Percentiles rank a stretch among this genome's conserved stretches.
phyloP scores from a whole-genome alignment of 768 basidiomycete genomes.

The Russula sp. region DNA sequence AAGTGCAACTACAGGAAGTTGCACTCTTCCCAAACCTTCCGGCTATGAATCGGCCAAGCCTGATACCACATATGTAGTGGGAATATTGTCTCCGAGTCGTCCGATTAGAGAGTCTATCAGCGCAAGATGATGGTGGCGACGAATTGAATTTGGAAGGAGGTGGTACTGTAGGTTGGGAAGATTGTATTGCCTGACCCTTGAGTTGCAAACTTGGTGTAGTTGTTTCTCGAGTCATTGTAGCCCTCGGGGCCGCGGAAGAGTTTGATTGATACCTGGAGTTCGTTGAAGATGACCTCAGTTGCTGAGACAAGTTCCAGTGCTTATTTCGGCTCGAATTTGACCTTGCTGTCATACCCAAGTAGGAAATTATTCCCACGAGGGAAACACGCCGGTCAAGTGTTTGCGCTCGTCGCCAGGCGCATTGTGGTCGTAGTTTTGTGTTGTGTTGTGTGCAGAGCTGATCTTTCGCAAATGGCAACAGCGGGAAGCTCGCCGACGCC shows the following conservation, averaged over 20 bases:
- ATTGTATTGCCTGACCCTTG: not conserved
- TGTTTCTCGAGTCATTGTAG: not conserved
- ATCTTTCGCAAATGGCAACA: conserved; percentile 23
- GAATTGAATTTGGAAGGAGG: not conserved
- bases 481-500: conserved; percentile 33
- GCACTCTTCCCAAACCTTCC: too few species aligned
- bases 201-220: not conserved
- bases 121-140: not conserved
- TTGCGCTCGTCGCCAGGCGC: not conserved
- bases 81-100: not conserved
- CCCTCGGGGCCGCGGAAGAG: not conserved
- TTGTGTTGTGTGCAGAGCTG: not conserved
- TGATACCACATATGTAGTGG: not conserved
- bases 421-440: not conserved
- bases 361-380: not conserved
- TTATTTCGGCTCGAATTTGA: not conserved
- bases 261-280: not conserved
- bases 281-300: not conserved
- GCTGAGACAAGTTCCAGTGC: not conserved
- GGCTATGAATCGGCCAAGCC: too few species aligned
- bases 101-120: not conserved
- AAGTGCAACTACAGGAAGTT: too few species aligned
- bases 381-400: not conserved
- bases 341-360: not conserved
- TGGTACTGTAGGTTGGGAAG: not conserved